Evolutionary conservation across 78 protist genomes (phyloP), one percentile per base, ranked within the genome.

Genomic region (Bigelowiella natans): DNA sequence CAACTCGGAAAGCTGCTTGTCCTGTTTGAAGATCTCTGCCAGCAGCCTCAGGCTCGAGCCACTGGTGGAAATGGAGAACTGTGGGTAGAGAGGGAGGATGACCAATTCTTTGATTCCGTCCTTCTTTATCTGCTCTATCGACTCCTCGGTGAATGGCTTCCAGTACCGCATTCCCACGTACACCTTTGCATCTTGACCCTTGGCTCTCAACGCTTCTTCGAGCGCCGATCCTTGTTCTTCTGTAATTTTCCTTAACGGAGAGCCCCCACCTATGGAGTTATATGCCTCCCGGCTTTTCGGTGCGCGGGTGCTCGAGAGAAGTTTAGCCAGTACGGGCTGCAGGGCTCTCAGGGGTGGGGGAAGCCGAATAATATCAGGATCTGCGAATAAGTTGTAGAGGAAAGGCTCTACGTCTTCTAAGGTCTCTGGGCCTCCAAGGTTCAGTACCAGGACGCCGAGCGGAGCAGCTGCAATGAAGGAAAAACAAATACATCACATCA

Each of bases 161-260:
- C 90, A 85, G 83, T 90, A 90, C n/a, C 92, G 92, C 90, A 90
- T 86, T 26, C 89, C 88, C 38, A 86, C 86, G 92, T 90, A 90
- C 38, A 63, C 90, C 89, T 90, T 90, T n/a, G 89, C 38, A 37
- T 90, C 83, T 37, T 37, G 89, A 7, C 11, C 39, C 64, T 26
- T 7, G 34, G 11, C 89, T 18, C 11, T 18, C 40, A 88, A n/a
- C 7, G 39, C 31, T 29, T 88, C 40, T 7, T 28, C 2, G 38
- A 63, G 83, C 30, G 3, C 0, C 2, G 0, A 38, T 0, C 39
- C 92, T 38, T 90, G 92, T 0, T 38, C 88, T 39, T 82, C 36
- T 26, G 92, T 90, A 39, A 82, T 36, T 26, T 36, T 7, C 11
- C 88, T 26, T 82, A 90, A 38, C 1, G 92, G 92, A 0, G 73